Base-by-base conservation (phyloP, 257 asterid species). In the Forsythia viridissima region DNA sequence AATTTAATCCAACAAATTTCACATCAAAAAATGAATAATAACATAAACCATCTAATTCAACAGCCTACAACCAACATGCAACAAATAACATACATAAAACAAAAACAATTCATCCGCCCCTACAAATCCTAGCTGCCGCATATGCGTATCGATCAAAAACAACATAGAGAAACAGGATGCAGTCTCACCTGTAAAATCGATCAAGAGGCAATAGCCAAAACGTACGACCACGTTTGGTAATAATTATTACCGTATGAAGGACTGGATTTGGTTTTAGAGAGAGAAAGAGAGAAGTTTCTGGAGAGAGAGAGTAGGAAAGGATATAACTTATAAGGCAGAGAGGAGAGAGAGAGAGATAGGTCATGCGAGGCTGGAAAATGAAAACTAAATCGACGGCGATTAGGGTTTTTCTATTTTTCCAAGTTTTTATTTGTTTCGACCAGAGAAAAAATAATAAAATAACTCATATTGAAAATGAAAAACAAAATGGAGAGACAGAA, bases 311-410 rank as follows among this genome's bases (percentile, higher is more conserved):
- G 15, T n/a, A 24, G 7, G 18, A 4, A 63, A 30, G 7, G 40
- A 63, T 63, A 63, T 63, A 30, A 30, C 34, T 30, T 30, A 30
- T 30, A 1, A 18, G 70, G 39, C 36, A 48, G 52, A 36, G 80
- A 43, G 52, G 80, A 43, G 52, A 57, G 37, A 16, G 82, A 52
- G 83, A 41, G 79, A 75, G 85, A 79, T 77, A 75, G 79, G 84
- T 13, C 82, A 85, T 82, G 73, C 89, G 78, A 82, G 88, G 89
- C 88, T 85, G 85, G 80, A 81, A 83, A 80, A 74, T 63, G 82
- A 85, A 30, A 83, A 81, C 84, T 74, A 84, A 83, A 79, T 79
- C 72, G 82, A 82, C 86, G 85, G 82, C 70, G 82, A 86, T 83
- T 86, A 86, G 89, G 87, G 87, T 82, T 86, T 83, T 80, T 79